Conservation (phyloP, 164 flowering plant genomes). For the Liquidambar formosana region DNA sequence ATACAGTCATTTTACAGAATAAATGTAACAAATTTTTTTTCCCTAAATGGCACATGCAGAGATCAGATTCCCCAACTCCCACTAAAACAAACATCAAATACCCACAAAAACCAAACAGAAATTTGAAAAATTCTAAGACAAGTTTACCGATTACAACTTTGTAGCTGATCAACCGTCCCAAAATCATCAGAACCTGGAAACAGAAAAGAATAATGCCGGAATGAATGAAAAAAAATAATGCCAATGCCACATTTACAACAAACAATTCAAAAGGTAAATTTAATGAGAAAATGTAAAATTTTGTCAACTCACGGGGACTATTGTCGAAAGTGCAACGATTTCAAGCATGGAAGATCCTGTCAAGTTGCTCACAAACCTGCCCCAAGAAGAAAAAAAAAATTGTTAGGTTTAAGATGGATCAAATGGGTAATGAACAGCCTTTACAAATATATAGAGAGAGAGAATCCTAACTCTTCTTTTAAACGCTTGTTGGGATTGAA, state of each 20-base stretch:
- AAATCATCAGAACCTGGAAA: too few species aligned
- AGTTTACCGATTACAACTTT: too few species aligned
- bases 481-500: constrained; percentile 68
- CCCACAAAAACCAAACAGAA: not conserved
- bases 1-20: too few species aligned
- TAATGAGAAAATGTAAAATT: not conserved
- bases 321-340: constrained; percentile 49
- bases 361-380: constrained; percentile 89
- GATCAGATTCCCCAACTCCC: too few species aligned
- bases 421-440: not conserved
- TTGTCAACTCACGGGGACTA: constrained; percentile 44
- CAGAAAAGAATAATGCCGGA: too few species aligned
- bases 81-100: not conserved
- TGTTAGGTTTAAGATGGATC: not conserved
- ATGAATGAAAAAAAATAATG: too few species aligned
- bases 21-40: too few species aligned
- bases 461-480: constrained; percentile 63
- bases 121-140: too few species aligned
- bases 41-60: too few species aligned
- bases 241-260: too few species aligned
- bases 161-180: too few species aligned
- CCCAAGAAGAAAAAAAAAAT: too few species aligned
- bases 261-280: not conserved
- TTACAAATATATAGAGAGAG: constrained; percentile 2
- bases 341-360: constrained; percentile 84